phyloP scores from a whole-genome alignment of 225 moss, liverwort and hornwort species.

The Pseudoscleropodium purum region DNA sequence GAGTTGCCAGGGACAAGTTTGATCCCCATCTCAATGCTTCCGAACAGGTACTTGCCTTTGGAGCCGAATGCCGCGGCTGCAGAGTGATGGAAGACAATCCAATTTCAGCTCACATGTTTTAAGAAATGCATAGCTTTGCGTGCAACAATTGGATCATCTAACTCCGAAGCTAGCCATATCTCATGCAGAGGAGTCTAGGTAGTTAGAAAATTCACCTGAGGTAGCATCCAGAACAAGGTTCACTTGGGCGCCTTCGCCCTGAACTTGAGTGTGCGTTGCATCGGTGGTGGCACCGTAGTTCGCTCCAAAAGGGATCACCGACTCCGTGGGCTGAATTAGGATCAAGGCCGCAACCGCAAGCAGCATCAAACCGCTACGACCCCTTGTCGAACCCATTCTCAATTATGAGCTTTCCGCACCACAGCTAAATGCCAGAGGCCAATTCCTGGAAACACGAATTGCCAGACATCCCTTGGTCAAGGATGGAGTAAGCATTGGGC shows the following conservation, averaged over 20 bases:
- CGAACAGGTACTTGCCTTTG: constrained; percentile 53
- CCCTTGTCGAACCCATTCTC: constrained; percentile 1
- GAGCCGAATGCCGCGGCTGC: constrained; percentile 72
- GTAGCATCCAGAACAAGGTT: constrained; percentile 29
- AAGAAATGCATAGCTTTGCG: not conserved
- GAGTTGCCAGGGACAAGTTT: constrained; percentile 72
- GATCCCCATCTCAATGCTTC: constrained; percentile 67
- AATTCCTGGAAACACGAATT: not conserved
- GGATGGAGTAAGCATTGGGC: not conserved
- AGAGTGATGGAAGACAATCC: not conserved
- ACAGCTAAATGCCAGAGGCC: not conserved
- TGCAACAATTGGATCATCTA: not conserved
- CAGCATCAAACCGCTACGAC: not conserved
- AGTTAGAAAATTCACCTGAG: constrained; percentile 5
- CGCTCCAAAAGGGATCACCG: constrained; percentile 4
- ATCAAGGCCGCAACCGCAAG: not conserved
- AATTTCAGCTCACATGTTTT: not conserved
- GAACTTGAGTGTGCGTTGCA: constrained; percentile 12
- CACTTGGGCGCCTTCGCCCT: constrained; percentile 12
- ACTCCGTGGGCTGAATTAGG: not conserved
- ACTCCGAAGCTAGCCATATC: not conserved
- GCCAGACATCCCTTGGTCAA: not conserved
- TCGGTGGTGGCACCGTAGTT: constrained; percentile 31
- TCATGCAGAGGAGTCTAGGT: not conserved
- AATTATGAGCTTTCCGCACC: not conserved